A percentile compares a stretch with the other conserved stretches of the same genome.
These are phyloP conservation scores for Solanum gandarillasii DNA, from an alignment of 257 asterid genomes.

Conservation along the genomic window DNA sequence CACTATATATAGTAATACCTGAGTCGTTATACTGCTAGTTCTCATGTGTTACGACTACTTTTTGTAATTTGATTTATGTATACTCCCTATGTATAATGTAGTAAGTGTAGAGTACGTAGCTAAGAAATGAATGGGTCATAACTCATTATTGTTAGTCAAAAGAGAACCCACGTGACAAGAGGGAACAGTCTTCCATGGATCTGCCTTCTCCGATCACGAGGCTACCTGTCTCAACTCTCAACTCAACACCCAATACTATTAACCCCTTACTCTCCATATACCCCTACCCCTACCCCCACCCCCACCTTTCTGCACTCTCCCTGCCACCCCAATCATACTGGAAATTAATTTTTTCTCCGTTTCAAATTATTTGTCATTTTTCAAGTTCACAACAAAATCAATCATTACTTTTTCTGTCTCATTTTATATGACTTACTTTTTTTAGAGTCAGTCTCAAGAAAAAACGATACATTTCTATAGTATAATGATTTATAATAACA, in stretches of 20 bases:
- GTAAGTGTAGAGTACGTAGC: not conserved
- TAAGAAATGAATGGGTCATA: not conserved
- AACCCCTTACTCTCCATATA: slow-evolving; percentile 40
- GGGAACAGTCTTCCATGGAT: slow-evolving; percentile 98
- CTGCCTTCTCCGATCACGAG: slow-evolving; percentile 97
- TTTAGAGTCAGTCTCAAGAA: too few relatives aligned
- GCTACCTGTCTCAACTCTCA: slow-evolving; percentile 16
- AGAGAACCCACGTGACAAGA: slow-evolving; percentile 82
- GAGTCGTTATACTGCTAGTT: not conserved
- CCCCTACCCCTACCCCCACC: slow-evolving; percentile 1
- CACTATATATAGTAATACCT: slow-evolving; percentile 8
- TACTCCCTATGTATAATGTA: not conserved
- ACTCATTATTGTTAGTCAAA: slow-evolving; percentile 53
- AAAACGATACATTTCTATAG: too few relatives aligned
- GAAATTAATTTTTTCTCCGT: not conserved
- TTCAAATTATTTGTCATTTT: too few relatives aligned
- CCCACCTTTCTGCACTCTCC: slow-evolving; percentile 11
- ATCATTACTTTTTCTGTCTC: accelerated
- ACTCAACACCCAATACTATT: slow-evolving; percentile 20
- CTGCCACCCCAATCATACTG: slow-evolving; percentile 33
- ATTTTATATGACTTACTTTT: too few relatives aligned
- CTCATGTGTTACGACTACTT: not conserved
- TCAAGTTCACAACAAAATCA: too few relatives aligned
- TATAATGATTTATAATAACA: too few relatives aligned
- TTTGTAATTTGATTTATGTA: not conserved